Evolutionary conservation across 169 alveolate species (phyloP), one percentile per base, ranked within the genome.

Genomic region (Cryptosporidium parvum): DNA sequence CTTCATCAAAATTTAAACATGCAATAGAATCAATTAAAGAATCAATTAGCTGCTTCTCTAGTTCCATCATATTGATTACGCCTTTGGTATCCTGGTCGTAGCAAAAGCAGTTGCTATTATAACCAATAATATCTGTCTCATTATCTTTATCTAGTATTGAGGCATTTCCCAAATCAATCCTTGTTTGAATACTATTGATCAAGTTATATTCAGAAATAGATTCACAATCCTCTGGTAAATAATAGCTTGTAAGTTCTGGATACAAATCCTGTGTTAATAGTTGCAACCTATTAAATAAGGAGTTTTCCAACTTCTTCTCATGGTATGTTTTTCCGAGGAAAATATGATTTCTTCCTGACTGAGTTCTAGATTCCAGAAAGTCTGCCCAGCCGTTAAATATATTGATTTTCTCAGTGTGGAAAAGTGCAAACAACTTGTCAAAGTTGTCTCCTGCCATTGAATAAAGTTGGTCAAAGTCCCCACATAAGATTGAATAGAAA

Each of bases 391-490:
- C 70, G 33, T 80, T 80, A 31, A 59, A 80, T 61, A 80, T 80
- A 39, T 59, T 80, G 39, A 62, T 62, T 42, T 80, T 80, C 35
- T 62, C 67, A 10, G 89, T 62, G 12, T 80, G 72, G 42, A 80
- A 80, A 16, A 80, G 37, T 14, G 89, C 89, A 80, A 80, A 80
- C 62, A 80, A 48, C 37, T 80, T 80, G 53, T 80, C 89, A n/a
- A 61, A 62, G 26, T 80, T 42, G 39, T 80, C 45, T 6, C 37
- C 37, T 16, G 89, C 42, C 37, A 37, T 44, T 7, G 26, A 44
- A n/a, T 62, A 42, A 59, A 80, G 53, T 0, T 59, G 52, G 16
- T 80, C 70, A 62, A 80, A 80, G 53, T 80, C 89, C 10, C 89
- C 89, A 65, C 80, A 80, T 10, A 80, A 48, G 16, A 62, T 26